Percentiles rank a stretch among this genome's conserved stretches.
Conservation (phyloP, 2,329 filamentous ascomycete genomes). For the Colletotrichum orchidophilum region DNA sequence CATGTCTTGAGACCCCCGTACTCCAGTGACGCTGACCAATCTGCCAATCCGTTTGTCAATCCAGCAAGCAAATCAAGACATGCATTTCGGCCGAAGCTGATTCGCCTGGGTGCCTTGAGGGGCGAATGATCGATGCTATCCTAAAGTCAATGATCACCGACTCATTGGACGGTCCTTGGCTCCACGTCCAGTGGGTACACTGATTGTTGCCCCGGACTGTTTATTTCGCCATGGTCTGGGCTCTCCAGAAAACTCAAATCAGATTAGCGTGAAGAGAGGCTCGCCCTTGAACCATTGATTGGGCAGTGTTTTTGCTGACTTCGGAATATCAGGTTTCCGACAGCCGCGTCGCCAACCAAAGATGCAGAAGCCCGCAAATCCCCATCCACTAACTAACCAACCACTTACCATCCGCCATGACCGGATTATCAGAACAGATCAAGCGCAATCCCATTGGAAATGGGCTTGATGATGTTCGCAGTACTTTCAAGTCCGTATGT, state of each 20-base stretch:
- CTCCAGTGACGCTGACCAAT: too few species aligned
- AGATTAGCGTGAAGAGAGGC: neutral
- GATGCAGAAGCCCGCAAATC: neutral
- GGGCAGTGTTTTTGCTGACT: neutral
- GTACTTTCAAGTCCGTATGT: slow-evolving; percentile 39
- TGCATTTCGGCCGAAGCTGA: neutral
- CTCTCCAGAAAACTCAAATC: neutral
- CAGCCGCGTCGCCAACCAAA: neutral
- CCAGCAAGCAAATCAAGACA: too few species aligned
- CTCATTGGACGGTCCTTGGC: neutral
- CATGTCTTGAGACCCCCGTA: too few species aligned
- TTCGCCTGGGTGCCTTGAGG: neutral
- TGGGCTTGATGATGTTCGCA: slow-evolving; percentile 40
- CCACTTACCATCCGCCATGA: slow-evolving; percentile 29
- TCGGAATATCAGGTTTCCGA: neutral
- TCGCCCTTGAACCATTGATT: neutral
- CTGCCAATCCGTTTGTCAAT: too few species aligned
- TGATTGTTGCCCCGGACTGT: neutral
- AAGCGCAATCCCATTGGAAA: slow-evolving; percentile 41
- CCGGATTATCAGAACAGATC: slow-evolving; percentile 39
- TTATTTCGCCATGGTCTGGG: neutral
- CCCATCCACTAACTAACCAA: neutral
- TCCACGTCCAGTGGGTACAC: neutral
- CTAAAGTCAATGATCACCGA: too few species aligned
- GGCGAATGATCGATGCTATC: too few species aligned